phyloP scores from a whole-genome alignment of 805 yeast genomes.

The Huiozyma sinensis region DNA sequence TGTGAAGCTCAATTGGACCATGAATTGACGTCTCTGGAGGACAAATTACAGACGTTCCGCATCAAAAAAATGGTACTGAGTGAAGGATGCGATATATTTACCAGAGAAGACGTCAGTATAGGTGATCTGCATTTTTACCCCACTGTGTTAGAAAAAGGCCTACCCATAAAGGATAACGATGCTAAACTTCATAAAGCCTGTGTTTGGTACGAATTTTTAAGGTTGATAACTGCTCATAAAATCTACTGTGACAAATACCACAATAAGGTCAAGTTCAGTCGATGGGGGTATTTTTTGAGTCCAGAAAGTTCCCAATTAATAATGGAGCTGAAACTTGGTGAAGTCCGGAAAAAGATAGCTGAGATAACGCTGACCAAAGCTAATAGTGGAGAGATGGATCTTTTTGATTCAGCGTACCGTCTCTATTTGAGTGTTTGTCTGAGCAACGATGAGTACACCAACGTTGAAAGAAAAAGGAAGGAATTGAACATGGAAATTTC shows the following conservation, averaged over 20 bases:
- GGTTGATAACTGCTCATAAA: constrained; percentile 11
- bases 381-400: constrained; percentile 14
- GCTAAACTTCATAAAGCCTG: not conserved
- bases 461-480: not conserved
- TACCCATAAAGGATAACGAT: not conserved
- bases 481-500: not conserved
- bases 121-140: constrained; percentile 1
- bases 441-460: constrained; percentile 9
- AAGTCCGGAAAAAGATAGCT: constrained; percentile 16
- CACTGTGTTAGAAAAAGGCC: not conserved
- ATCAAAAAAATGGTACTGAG: constrained; percentile 12
- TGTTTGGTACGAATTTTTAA: constrained; percentile 21
- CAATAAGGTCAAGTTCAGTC: constrained; percentile 4
- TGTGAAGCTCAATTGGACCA: too few species aligned
- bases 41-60: too few species aligned
- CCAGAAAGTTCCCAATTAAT: constrained; percentile 12
- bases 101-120: not conserved
- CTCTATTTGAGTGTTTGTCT: constrained; percentile 9
- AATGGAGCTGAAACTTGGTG: constrained; percentile 10
- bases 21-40: too few species aligned
- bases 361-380: constrained; percentile 11
- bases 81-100: constrained; percentile 13
- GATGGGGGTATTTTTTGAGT: constrained; percentile 11
- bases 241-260: constrained; percentile 3
- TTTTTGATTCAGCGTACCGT: constrained; percentile 14